Evolutionary conservation across 805 yeast genomes (phyloP), one percentile per base, ranked within the genome.

Genomic region (Metschnikowia cerradonensis): DNA sequence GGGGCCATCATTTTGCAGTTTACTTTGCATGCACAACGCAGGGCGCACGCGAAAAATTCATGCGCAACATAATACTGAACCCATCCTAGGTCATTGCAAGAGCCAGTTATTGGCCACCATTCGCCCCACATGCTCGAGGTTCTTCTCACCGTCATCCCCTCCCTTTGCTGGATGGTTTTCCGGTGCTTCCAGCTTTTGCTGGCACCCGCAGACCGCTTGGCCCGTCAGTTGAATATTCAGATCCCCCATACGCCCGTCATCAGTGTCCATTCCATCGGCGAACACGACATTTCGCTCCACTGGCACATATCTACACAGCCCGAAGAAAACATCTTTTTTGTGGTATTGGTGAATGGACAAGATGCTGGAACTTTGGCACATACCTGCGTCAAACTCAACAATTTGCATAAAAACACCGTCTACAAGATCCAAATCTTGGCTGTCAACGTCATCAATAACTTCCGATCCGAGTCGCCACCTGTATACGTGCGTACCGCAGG

Each of bases 161-260:
- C 76, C 36, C 49, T 71, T 6, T 56, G 65, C 47, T 73, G 78
- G 78, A 62, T 73, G 41, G 51, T 71, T 5, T 72, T 70, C 54
- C 65, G 78, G 36, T 68, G 75, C 57, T 62, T 61, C 52, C 64
- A 61, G 49, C 61, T 73, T 15, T 60, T 72, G 45, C 61, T 60
- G 42, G 66, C 80, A 2, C 84, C 86, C 1, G 66, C 77, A 23
- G 77, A 74, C 13, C 73, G 71, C 45, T 66, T 80, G 23, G 71
- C 80, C 32, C 70, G 69, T 47, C 71, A 72, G 33, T 64, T 83
- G 38, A 73, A 75, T 54, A 72, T 82, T 19, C 77, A 76, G 30
- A 77, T 83, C 33, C 88, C 88, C 3, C 76, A 73, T 49, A 70
- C 79, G 6, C 85, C 86, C 2, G 64, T 67, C 42, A 68, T 82